Percentiles rank a stretch among this genome's conserved stretches.
Conservation (phyloP, 2,329 filamentous ascomycete genomes). For the Xylaria sp. region DNA sequence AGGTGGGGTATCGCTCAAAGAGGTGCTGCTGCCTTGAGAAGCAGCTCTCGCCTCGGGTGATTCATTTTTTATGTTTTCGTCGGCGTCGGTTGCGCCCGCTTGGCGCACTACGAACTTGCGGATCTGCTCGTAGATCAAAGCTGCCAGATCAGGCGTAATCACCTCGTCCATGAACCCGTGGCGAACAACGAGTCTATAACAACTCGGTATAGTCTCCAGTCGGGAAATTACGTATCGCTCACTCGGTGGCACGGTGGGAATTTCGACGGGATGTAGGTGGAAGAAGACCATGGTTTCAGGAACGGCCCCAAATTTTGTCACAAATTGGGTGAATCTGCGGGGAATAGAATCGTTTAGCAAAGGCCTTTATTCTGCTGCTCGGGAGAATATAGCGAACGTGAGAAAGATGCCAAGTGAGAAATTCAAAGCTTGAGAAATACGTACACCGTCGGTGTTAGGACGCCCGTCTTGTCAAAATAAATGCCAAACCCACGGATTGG, state of each 20-base stretch:
- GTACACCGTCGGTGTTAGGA: conserved; percentile 63
- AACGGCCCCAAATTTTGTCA: conserved; percentile 70
- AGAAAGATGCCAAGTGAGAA: background rate
- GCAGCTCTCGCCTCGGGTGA: conserved; percentile 8
- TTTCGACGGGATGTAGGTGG: conserved; percentile 68
- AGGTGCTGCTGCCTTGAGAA: conserved; percentile 13
- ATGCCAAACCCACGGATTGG: conserved; percentile 67
- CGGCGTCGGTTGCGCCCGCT: conserved; percentile 26
- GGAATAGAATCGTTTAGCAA: background rate
- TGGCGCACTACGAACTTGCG: conserved; percentile 53
- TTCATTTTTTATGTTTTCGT: conserved; percentile 16
- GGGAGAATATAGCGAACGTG: background rate
- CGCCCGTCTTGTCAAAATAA: conserved; percentile 79
- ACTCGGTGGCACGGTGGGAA: conserved; percentile 57
- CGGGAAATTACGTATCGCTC: conserved; percentile 56
- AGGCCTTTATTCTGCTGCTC: background rate
- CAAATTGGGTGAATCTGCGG: conserved; percentile 68
- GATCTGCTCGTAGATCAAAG: conserved; percentile 65
- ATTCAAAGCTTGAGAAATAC: background rate
- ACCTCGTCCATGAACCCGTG: conserved; percentile 77
- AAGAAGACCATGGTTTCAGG: conserved; percentile 77
- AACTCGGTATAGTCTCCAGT: conserved; percentile 58
- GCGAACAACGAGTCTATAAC: conserved; percentile 71
- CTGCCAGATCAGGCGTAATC: conserved; percentile 66
- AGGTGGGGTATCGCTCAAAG: conserved; percentile 5